A percentile compares a stretch with the other conserved stretches of the same genome.
These are phyloP conservation scores for Colletotrichum eleusines DNA, from an alignment of 2,329 filamentous ascomycete species.

Conservation along the genomic window DNA sequence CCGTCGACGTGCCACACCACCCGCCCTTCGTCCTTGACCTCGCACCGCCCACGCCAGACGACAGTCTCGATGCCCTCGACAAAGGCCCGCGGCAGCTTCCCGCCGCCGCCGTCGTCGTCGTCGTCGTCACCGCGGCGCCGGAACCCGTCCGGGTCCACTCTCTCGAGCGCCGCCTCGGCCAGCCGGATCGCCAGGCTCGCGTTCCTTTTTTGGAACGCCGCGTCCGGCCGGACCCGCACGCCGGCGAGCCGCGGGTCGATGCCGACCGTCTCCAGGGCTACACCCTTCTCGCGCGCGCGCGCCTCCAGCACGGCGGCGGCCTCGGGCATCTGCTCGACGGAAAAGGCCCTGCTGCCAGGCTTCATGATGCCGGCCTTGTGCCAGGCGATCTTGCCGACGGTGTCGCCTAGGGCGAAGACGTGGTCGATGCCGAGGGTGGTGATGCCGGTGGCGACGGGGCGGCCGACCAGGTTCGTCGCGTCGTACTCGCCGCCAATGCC, in stretches of 20 bases:
- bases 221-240: conserved; percentile 62
- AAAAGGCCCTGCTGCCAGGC: conserved; percentile 58
- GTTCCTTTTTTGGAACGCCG: conserved; percentile 69
- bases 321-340: conserved; percentile 49
- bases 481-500: conserved; percentile 96
- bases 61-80: conserved; percentile 74
- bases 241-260: conserved; percentile 53
- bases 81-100: conserved; percentile 65
- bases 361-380: conserved; percentile 94
- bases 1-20: conserved; percentile 86
- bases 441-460: conserved; percentile 72
- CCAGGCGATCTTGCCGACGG: conserved; percentile 86
- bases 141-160: conserved; percentile 49
- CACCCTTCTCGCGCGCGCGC: conserved; percentile 68
- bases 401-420: conserved; percentile 81
- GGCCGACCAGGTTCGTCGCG: conserved; percentile 82
- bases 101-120: too few relatives aligned
- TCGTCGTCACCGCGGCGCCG: not conserved
- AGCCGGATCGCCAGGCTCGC: conserved; percentile 67
- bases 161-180: conserved; percentile 62
- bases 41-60: conserved; percentile 81
- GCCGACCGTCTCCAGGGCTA: conserved; percentile 18
- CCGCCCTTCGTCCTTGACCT: conserved; percentile 65
- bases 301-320: conserved; percentile 66
- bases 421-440: conserved; percentile 90